A percentile compares a stretch with the other conserved stretches of the same genome.
Conservation (phyloP, 306 rosid species). For the Quercus parvula region DNA sequence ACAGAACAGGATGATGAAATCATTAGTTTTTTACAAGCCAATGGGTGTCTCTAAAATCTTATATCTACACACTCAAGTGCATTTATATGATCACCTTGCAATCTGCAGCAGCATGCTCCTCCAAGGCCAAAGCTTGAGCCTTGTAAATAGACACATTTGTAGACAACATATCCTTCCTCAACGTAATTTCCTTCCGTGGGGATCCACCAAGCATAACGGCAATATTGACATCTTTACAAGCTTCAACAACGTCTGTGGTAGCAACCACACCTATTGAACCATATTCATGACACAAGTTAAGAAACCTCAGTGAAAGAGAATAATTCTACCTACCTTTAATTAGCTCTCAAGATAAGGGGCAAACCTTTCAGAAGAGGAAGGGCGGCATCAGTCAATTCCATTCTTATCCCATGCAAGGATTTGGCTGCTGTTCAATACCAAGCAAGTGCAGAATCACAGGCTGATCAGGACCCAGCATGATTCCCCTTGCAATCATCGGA, state of each 20-base stretch:
- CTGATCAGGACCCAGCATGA: constrained; percentile 64
- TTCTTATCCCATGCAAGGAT: constrained; percentile 58
- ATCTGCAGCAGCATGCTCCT: constrained; percentile 64
- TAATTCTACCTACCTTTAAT: background rate
- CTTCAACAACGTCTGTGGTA: constrained; percentile 63
- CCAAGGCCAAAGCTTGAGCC: constrained; percentile 74
- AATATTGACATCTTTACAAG: constrained; percentile 60
- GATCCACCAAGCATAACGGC: constrained; percentile 80
- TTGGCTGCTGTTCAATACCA: constrained; percentile 62
- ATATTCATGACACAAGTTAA: background rate
- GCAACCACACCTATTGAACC: constrained; percentile 55
- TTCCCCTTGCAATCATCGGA: constrained; percentile 82
- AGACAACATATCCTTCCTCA: constrained; percentile 75
- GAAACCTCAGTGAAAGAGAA: background rate
- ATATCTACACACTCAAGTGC: background rate
- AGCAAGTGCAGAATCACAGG: constrained; percentile 75
- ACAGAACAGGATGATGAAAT: too few species aligned
- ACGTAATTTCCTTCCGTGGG: constrained; percentile 75
- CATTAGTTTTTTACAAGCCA: too few species aligned
- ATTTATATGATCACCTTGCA: constrained; percentile 42
- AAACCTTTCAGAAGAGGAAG: constrained; percentile 59
- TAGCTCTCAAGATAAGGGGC: background rate
- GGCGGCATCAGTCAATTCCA: constrained; percentile 70
- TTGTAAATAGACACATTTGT: constrained; percentile 69
- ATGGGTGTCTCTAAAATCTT: too few species aligned